phyloP scores from a whole-genome alignment of 2,329 filamentous ascomycete genomes.

The Aspergillus sp. region DNA sequence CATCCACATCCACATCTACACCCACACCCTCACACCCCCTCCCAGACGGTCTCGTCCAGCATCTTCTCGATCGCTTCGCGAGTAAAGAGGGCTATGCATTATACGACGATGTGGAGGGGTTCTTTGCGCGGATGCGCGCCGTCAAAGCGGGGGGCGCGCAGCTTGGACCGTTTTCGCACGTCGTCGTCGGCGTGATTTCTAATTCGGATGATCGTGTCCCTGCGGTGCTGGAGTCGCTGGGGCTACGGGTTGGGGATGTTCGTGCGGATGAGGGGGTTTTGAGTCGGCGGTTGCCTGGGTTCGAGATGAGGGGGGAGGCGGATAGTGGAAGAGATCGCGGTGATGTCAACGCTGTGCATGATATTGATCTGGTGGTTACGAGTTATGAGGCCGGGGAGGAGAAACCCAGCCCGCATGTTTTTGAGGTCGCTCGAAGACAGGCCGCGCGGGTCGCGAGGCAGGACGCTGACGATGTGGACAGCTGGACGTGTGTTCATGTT shows the following conservation, averaged over 20 bases:
- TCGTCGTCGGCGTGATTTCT: conserved; percentile 43
- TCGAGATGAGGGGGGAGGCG: conserved; percentile 13
- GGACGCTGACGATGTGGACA: background rate
- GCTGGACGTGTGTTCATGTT: conserved; percentile 39
- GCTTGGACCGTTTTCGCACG: conserved; percentile 26
- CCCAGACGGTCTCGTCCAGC: conserved; percentile 32
- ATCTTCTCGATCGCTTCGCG: conserved; percentile 39
- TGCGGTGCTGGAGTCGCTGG: conserved; percentile 38
- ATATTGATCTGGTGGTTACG: conserved; percentile 45
- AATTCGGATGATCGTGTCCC: conserved; percentile 47
- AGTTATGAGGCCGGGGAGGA: conserved; percentile 47
- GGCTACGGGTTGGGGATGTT: conserved; percentile 34
- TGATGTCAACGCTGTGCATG: conserved; percentile 14
- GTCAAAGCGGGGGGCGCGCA: conserved; percentile 5
- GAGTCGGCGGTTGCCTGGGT: conserved; percentile 24
- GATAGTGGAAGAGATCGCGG: background rate
- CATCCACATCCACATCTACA: conserved; percentile 1
- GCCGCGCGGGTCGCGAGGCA: conserved; percentile 18
- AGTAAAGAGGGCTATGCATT: conserved; percentile 39
- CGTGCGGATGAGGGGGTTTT: conserved; percentile 29
- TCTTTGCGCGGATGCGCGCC: conserved; percentile 32
- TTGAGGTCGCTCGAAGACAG: conserved; percentile 35
- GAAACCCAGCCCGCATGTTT: conserved; percentile 42
- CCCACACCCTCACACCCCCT: conserved; percentile 14
- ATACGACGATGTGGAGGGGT: conserved; percentile 38